phyloP scores from a whole-genome alignment of 2,329 filamentous ascomycete species.

The Trichothecium sympodiale region DNA sequence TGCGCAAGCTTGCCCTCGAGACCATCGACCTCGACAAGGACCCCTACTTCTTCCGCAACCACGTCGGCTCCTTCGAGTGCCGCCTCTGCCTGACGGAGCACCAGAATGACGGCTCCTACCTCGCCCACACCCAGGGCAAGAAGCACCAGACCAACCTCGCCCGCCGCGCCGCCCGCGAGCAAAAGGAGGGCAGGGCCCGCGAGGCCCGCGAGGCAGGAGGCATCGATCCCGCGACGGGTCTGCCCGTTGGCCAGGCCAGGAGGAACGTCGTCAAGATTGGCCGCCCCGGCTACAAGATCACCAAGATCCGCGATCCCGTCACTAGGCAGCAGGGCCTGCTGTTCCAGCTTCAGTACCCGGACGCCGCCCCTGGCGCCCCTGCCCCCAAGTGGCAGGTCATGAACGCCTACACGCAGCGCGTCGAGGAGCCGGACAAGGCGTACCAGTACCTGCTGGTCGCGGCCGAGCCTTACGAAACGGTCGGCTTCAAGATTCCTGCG shows the following conservation, averaged over 20 bases:
- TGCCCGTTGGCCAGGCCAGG: slow-evolving; percentile 65
- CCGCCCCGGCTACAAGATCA: slow-evolving; percentile 93
- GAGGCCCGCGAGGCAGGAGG: slow-evolving; percentile 19
- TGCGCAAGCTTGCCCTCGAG: slow-evolving; percentile 95
- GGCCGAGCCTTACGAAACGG: slow-evolving; percentile 96
- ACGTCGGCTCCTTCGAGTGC: slow-evolving; percentile 96
- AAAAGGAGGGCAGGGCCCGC: slow-evolving; percentile 65
- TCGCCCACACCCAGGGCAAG: slow-evolving; percentile 94
- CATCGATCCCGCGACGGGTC: slow-evolving; percentile 54
- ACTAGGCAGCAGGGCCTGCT: slow-evolving; percentile 81
- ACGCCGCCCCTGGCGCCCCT: slow-evolving; percentile 60
- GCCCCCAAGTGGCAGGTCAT: slow-evolving; percentile 86
- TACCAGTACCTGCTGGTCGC: slow-evolving; percentile 94
- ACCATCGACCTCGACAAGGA: slow-evolving; percentile 99
- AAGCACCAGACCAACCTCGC: slow-evolving; percentile 99
- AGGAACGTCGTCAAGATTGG: slow-evolving; percentile 91
- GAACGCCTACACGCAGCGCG: slow-evolving; percentile 92
- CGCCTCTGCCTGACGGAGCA: slow-evolving; percentile 94
- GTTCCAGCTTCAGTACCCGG: slow-evolving; percentile 95
- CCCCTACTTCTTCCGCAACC: slow-evolving; percentile 99
- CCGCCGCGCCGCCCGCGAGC: slow-evolving; percentile 86
- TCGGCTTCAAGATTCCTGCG: slow-evolving; percentile 90
- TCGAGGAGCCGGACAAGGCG: slow-evolving; percentile 87
- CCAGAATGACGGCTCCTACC: slow-evolving; percentile 97
- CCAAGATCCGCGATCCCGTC: slow-evolving; percentile 82